Base-by-base conservation (phyloP, 2,329 filamentous ascomycete genomes). In the Trichothecium sympodiale region DNA sequence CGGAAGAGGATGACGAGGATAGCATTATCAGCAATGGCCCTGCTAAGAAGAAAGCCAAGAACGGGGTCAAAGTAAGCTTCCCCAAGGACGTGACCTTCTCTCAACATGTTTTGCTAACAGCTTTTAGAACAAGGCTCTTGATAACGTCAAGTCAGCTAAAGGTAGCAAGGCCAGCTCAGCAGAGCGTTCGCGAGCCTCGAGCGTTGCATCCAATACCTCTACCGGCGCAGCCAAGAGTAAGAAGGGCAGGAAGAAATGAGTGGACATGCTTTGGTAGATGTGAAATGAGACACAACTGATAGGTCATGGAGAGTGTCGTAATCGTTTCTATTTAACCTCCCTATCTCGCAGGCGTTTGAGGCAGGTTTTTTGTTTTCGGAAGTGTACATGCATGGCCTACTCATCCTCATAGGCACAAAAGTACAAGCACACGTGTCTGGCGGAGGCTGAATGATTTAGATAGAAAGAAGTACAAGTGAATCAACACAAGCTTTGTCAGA, bases 31-130 rank as follows among this genome's bases (percentile, higher is more conserved):
- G 83, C 30, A 77, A 83, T 56, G 78, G 77, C 1, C 86, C 87
- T n/a, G 79, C 80, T 2, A 94, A 94, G 74, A 96, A 96, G 73
- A 94, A 93, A 74, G 71, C 78, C 13, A 93, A 93, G 71, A 85
- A 83, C 48, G 80, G 80, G 36, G 81, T 87, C 42, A 93, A 94
- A 75, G 86, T 91, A 68, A 26, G 42, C 18, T 9, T 23, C n/a
- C 15, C 10, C 5, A 31, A 31, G 29, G 10, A 27, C 29, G 7
- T 8, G 13, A 17, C 14, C 13, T 3, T 13, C 17, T 14, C 5
- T 33, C 17, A 6, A 8, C 12, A 6, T 32, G 5, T 27, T 17
- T 17, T 34, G 36, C 31, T 10, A 4, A 15, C 12, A 30, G 18
- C 29, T 32, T 20, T 44, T 54, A 96, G 88, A 94, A 95, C 60